Base-by-base conservation (phyloP, 257 asterid species). In the Striga asiatica region DNA sequence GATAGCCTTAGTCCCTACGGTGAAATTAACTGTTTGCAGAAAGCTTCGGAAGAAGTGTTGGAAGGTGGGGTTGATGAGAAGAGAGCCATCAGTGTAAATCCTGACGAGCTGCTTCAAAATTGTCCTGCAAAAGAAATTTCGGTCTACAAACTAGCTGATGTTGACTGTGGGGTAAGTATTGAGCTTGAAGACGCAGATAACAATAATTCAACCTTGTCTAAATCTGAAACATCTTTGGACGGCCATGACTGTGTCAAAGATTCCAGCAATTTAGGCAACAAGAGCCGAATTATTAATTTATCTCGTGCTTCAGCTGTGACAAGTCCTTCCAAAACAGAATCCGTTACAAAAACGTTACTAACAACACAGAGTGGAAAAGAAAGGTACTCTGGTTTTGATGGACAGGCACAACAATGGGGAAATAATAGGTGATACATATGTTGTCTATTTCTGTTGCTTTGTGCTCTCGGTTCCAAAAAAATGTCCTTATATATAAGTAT, bases 241-340 rank as follows among this genome's bases (percentile, higher is more conserved):
- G 76, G 56, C 13, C 62, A 53, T 35, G 77, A 72, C 66, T 66
- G 68, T 69, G 69, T 69, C n/a, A 75, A 74, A 66, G 89, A 80
- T 43, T 69, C 80, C 48, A 62, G 32, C 27, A 70, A 45, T 59
- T 62, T 56, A 19, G 76, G 77, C 57, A 78, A 63, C 45, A 79
- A 77, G 68, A 83, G 96, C 72, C 92, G 98, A 53, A 84, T 91
- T 54, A 91, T 91, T 64, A 76, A 60, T 62, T 81, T 86, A 61
- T 78, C 96, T 27, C 85, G 94, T 56, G 76, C 82, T 48, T 70
- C 89, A 45, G 58, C 28, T 37, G 61, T 34, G 39, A 54, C 77
- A 20, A 50, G 79, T 58, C 78, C 89, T 29, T 50, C 64, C 66
- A 80, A 69, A 65, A 43, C 82, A 46, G 74, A 74, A 74, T 42